A percentile compares a stretch with the other conserved stretches of the same genome.
Conservation (phyloP, 257 asterid species). For the Sherardia arvensis region DNA sequence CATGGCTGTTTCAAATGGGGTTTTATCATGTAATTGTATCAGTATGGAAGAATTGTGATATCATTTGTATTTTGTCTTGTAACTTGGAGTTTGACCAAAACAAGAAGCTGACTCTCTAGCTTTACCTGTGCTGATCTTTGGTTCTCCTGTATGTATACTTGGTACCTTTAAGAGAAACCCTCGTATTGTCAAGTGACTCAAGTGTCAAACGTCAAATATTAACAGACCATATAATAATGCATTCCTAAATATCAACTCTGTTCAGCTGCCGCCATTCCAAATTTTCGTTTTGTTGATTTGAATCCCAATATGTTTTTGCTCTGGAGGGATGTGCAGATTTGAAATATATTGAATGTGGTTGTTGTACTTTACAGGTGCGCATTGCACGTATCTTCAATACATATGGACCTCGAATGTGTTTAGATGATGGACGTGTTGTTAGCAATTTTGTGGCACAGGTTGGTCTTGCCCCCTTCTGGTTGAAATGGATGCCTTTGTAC, state of each 20-base stretch:
- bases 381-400: conserved; percentile 96
- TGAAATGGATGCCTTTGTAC: neutral
- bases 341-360: neutral
- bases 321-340: neutral
- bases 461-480: conserved; percentile 11
- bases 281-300: neutral
- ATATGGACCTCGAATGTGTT: conserved; percentile 95
- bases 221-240: neutral
- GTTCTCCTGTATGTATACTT: neutral
- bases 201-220: neutral
- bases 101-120: neutral
- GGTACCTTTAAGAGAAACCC: neutral
- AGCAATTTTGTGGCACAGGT: conserved; percentile 99
- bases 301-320: neutral
- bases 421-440: conserved; percentile 99
- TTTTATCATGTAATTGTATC: too few relatives aligned
- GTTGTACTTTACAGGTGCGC: conserved; percentile 53
- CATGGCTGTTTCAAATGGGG: too few relatives aligned
- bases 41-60: neutral
- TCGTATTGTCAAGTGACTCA: too few relatives aligned
- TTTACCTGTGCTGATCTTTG: neutral
- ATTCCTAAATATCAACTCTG: neutral
- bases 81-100: neutral
- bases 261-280: neutral
- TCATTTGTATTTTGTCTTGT: neutral